phyloP scores from a whole-genome alignment of 2,329 filamentous ascomycete genomes.

The Balansia obtecta region DNA sequence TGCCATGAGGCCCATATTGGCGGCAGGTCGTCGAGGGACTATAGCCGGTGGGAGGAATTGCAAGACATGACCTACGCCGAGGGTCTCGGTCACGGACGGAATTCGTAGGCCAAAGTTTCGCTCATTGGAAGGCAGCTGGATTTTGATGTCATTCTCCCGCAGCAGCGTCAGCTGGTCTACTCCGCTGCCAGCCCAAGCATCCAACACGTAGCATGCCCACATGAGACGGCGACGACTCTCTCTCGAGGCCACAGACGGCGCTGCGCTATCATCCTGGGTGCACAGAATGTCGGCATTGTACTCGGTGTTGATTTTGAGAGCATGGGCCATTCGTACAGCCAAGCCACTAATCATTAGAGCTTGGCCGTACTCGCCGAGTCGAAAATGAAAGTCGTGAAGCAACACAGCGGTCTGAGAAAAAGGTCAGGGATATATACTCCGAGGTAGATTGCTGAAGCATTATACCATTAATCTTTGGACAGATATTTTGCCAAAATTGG shows the following conservation, averaged over 20 bases:
- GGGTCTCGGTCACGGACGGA: conserved; percentile 26
- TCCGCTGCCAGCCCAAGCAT: conserved; percentile 27
- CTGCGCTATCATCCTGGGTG: conserved; percentile 16
- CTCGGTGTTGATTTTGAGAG: conserved; percentile 27
- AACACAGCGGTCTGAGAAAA: conserved; percentile 22
- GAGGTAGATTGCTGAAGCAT: not conserved
- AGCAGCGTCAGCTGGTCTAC: conserved; percentile 26
- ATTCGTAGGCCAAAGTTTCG: conserved; percentile 29
- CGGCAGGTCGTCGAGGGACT: conserved; percentile 25
- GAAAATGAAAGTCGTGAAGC: conserved; percentile 27
- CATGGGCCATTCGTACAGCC: conserved; percentile 28
- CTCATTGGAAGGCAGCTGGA: conserved; percentile 27
- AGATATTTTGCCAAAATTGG: conserved; percentile 27
- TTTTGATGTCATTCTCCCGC: conserved; percentile 28
- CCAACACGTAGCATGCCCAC: conserved; percentile 30
- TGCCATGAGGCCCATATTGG: conserved; percentile 31
- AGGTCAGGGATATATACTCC: not conserved
- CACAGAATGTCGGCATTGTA: conserved; percentile 26
- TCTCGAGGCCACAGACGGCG: conserved; percentile 23
- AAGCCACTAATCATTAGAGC: conserved; percentile 29
- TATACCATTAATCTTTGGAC: conserved; percentile 26
- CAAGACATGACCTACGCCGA: conserved; percentile 27
- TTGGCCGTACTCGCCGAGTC: conserved; percentile 26
- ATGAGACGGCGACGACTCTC: conserved; percentile 27
- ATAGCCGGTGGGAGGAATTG: conserved; percentile 27